Evolutionary conservation across 805 yeast species (phyloP), one percentile per base, ranked within the genome.

Genomic region (Saturnispora besseyi): DNA sequence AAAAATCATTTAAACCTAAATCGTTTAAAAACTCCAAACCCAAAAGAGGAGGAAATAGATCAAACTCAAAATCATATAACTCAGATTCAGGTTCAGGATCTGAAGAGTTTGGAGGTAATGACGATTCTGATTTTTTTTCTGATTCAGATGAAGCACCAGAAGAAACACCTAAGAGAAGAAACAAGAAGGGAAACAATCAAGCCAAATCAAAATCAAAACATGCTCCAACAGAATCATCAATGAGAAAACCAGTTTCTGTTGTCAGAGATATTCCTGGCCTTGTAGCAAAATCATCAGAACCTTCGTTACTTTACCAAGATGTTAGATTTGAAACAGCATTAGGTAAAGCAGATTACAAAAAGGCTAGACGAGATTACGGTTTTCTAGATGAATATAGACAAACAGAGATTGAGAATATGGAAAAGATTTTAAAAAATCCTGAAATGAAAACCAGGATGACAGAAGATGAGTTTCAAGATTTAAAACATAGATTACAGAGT

Each of bases 261-360:
- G 71, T 87, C 34, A 74, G 98, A 55, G 80, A 82, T 41, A 81
- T 90, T 11, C 91, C 86, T 2, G 93, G 91, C 0, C 62, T 84
- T 43, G 34, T 56, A 22, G 62, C 60, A 21, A 72, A 71, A 45
- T 59, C 65, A 24, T 67, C 69, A 15, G 43, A 44, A 41, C 48
- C 48, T 24, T 37, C 49, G 15, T 40, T 45, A 24, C 38, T 47
- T 24, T 57, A 59, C 62, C 75, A 78, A 45, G 99, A 93, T 68
- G 83, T 95, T 32, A 74, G 99, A 57, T 93, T 93, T 63, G 96
- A 93, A 65, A 77, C 91, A 3, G 89, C 96, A 0, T 79, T 80
- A 55, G 98, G 98, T 51, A 84, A 80, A 58, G 41, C 52, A 9
- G 91, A 90, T 62, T 67, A 77, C 51, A 69, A 72, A 31, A 72